Percentiles rank a stretch among this genome's conserved stretches.
phyloP scores from a whole-genome alignment of 805 yeast species.

The Lipomyces sp. region DNA sequence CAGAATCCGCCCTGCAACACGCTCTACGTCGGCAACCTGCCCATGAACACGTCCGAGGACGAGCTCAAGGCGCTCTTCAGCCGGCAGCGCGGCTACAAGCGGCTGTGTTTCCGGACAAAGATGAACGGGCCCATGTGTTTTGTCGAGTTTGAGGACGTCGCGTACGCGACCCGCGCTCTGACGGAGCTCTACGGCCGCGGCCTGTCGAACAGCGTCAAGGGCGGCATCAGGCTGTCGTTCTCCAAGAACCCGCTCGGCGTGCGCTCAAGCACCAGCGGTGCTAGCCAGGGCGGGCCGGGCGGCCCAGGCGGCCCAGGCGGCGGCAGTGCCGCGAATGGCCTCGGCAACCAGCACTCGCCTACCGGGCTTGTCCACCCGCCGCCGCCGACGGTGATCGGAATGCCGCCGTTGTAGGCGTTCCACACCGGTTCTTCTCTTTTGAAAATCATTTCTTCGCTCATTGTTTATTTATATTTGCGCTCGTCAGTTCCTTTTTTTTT shows the following conservation, averaged over 20 bases:
- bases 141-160: constrained; percentile 96
- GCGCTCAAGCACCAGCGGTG: constrained; percentile 54
- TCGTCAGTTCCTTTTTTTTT: too few relatives aligned
- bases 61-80: constrained; percentile 85
- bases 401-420: not conserved
- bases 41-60: constrained; percentile 93
- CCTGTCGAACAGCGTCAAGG: constrained; percentile 82
- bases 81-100: constrained; percentile 86
- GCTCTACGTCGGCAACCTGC: constrained; percentile 91
- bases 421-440: not conserved
- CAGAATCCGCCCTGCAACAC: constrained; percentile 99
- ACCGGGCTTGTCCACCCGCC: not conserved
- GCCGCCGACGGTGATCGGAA: not conserved
- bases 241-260: constrained; percentile 97
- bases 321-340: too few relatives aligned
- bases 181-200: constrained; percentile 93
- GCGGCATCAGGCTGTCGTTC: constrained; percentile 90
- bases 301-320: constrained; percentile 23
- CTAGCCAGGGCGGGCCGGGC: constrained; percentile 29
- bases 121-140: constrained; percentile 95
- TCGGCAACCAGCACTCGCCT: constrained; percentile 1
- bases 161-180: constrained; percentile 86
- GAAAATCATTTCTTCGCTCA: too few relatives aligned
- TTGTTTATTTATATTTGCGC: too few relatives aligned
- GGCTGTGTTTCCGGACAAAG: constrained; percentile 87